phyloP scores from a whole-genome alignment of 2,329 filamentous ascomycete genomes.

The Verticillium longisporum region DNA sequence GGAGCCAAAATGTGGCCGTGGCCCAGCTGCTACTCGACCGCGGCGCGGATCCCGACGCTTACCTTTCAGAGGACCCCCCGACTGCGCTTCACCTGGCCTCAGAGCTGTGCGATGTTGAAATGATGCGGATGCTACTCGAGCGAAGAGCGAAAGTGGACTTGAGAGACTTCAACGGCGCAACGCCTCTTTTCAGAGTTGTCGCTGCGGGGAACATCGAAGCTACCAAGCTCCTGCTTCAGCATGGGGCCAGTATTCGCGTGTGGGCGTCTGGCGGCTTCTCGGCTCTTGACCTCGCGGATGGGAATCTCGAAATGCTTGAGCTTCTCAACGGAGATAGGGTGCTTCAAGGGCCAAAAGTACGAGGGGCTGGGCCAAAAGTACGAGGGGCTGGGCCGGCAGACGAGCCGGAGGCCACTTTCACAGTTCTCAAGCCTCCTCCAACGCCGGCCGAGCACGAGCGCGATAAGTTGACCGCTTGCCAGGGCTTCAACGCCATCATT shows the following conservation, averaged over 20 bases:
- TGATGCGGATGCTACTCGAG: not conserved
- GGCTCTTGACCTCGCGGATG: constrained; percentile 1
- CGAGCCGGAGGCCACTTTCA: not conserved
- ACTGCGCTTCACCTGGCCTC: not conserved
- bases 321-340: constrained; percentile 1
- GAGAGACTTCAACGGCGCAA: not conserved
- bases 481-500: constrained; percentile 6
- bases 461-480: constrained; percentile 3
- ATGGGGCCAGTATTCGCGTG: constrained; percentile 1
- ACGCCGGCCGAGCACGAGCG: constrained; percentile 1
- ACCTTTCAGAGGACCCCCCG: not conserved
- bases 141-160: not conserved
- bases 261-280: not conserved
- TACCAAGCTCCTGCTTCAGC: not conserved
- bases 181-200: constrained; percentile 2
- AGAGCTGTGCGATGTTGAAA: not conserved
- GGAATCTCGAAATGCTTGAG: constrained; percentile 2
- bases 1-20: not conserved
- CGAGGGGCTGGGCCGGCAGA: not conserved
- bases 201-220: not conserved
- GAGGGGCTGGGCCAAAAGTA: no score
- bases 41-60: constrained; percentile 1
- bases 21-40: constrained; percentile 2
- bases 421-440: constrained; percentile 1
- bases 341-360: constrained; percentile 1